A percentile compares a stretch with the other conserved stretches of the same genome.
phyloP scores from a whole-genome alignment of 306 rosid species.

The Inga leiocalycina region DNA sequence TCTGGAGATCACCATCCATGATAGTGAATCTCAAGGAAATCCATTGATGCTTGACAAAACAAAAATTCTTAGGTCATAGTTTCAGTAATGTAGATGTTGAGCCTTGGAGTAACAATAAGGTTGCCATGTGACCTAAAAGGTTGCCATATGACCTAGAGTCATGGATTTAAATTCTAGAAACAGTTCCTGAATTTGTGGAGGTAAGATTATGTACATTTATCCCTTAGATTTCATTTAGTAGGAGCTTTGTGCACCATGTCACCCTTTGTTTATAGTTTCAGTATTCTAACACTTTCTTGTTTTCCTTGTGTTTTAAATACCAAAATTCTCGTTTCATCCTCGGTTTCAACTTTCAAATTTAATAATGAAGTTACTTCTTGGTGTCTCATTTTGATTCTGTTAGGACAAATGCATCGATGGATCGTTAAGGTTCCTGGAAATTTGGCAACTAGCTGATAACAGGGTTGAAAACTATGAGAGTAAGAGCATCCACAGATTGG shows the following conservation, averaged over 20 bases:
- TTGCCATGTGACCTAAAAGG: no score
- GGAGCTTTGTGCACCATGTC: no score
- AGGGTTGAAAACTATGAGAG: background rate
- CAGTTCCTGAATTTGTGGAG: no score
- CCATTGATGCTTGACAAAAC: background rate
- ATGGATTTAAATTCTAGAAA: no score
- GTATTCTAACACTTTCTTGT: slow-evolving; percentile 2
- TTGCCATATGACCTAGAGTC: no score
- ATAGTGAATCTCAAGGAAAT: slow-evolving; percentile 33
- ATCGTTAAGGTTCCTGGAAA: background rate
- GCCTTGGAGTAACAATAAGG: no score
- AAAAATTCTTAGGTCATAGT: background rate
- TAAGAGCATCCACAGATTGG: background rate
- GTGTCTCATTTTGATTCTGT: background rate
- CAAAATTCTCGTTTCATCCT: background rate
- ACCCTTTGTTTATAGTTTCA: background rate
- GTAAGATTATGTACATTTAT: no score
- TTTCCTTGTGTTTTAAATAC: background rate
- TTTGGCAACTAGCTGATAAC: background rate
- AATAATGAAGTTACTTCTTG: background rate
- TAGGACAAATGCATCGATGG: background rate
- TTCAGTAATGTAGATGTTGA: background rate
- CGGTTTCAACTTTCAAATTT: background rate
- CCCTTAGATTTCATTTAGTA: no score
- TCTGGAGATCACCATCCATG: background rate